These are phyloP conservation scores for Chrysanthemum lavandulifolium DNA, from an alignment of 129 eudicot genomes.

Conservation along the genomic window DNA sequence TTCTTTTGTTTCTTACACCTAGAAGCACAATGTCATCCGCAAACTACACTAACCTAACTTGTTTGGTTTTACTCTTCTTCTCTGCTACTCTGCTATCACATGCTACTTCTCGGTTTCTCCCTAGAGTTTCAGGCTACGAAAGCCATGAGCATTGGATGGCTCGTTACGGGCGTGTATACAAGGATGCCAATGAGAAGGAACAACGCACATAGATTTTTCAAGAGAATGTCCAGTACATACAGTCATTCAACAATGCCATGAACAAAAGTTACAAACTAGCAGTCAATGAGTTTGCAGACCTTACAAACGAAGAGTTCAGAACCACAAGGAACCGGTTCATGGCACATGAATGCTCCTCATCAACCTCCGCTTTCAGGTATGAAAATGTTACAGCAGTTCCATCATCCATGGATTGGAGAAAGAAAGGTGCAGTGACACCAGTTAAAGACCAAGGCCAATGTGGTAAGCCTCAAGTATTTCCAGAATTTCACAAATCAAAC, in stretches of 20 bases:
- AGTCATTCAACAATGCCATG: conserved; percentile 24
- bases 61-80: conserved; percentile 15
- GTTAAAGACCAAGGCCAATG: conserved; percentile 48
- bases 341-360: conserved; percentile 32
- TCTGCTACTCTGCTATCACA: conserved; percentile 13
- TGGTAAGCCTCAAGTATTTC: conserved; percentile 20
- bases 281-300: conserved; percentile 32
- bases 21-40: conserved; percentile 13
- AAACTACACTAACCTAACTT: conserved; percentile 4
- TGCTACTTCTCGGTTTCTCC: conserved; percentile 19
- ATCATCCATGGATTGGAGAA: conserved; percentile 39
- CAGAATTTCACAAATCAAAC: neutral
- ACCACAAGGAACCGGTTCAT: conserved; percentile 27
- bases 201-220: conserved; percentile 24
- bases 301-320: conserved; percentile 31
- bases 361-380: conserved; percentile 17
- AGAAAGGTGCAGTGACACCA: conserved; percentile 45
- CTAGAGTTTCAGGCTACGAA: conserved; percentile 16
- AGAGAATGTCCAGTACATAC: conserved; percentile 23
- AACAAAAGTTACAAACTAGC: conserved; percentile 26
- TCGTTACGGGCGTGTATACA: conserved; percentile 33
- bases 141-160: conserved; percentile 38
- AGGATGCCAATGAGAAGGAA: conserved; percentile 24
- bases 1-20: neutral
- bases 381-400: conserved; percentile 23